Conservation (phyloP, 768 basidiomycete genomes). For the Daedalea quercina region DNA sequence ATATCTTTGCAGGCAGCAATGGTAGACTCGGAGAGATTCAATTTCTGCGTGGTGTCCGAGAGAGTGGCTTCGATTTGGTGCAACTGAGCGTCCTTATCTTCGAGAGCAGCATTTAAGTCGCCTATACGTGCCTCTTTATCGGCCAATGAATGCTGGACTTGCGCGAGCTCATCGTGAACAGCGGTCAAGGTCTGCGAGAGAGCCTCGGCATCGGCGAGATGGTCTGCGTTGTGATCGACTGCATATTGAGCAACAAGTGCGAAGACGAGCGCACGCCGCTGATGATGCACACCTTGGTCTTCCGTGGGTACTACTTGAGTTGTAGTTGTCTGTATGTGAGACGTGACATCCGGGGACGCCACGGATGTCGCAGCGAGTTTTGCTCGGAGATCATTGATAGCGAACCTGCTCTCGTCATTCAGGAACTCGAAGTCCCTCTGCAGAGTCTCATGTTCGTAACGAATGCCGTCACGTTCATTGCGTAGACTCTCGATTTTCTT, state of each 20-base stretch:
- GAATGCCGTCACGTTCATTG: conserved; percentile 1
- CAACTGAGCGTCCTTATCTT: background rate
- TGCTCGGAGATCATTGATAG: conserved; percentile 50
- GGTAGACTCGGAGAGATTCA: conserved; percentile 9
- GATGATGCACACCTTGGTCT: conserved; percentile 2
- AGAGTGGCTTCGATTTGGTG: background rate
- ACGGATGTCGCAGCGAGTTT: conserved; percentile 31
- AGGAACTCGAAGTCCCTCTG: conserved; percentile 62
- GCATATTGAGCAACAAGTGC: conserved; percentile 11
- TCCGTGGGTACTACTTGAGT: background rate
- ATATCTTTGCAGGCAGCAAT: conserved; percentile 11
- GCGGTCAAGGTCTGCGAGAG: conserved; percentile 2
- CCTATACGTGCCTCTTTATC: background rate
- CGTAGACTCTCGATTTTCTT: conserved; percentile 56
- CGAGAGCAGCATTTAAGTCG: background rate
- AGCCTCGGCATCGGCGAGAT: background rate
- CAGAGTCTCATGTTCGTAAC: conserved; percentile 35
- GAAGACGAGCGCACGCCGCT: conserved; percentile 7
- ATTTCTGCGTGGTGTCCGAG: conserved; percentile 6
- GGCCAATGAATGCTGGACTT: background rate
- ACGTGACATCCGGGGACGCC: background rate
- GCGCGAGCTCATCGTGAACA: background rate
- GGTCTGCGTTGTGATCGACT: background rate
- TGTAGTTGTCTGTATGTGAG: too few species aligned
- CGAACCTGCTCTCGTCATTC: conserved; percentile 58